Evolutionary conservation across 805 yeast genomes (phyloP).

Genomic region (Ogataea pilisensis): DNA sequence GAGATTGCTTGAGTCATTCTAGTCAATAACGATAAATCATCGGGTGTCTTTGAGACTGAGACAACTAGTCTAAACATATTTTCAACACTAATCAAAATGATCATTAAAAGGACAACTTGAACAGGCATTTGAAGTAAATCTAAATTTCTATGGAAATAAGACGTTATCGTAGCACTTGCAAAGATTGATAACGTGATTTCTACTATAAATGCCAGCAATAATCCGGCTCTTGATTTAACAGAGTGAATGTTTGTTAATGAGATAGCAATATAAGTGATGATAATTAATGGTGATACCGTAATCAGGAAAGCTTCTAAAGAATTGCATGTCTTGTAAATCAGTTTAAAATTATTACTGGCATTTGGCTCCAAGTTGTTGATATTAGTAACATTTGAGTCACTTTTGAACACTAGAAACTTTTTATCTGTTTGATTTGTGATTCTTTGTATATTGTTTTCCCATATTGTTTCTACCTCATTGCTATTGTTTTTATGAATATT

Average conservation of each 20-base stretch:
- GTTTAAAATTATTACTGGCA: slow-evolving; percentile 11
- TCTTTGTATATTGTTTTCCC: slow-evolving; percentile 30
- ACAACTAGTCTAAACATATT: slow-evolving; percentile 44
- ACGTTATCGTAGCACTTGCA: slow-evolving; percentile 41
- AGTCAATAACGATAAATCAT: slow-evolving; percentile 37
- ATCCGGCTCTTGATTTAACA: slow-evolving; percentile 44
- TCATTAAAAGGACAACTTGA: slow-evolving; percentile 38
- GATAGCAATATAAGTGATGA: slow-evolving; percentile 25
- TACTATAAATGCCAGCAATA: slow-evolving; percentile 40
- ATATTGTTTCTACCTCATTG: slow-evolving; percentile 19
- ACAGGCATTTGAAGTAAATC: slow-evolving; percentile 37
- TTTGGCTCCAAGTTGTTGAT: not conserved
- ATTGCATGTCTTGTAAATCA: slow-evolving; percentile 8
- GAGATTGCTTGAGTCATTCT: slow-evolving; percentile 36
- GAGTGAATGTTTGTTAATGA: slow-evolving; percentile 38
- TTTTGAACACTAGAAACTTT: not conserved
- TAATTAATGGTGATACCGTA: slow-evolving; percentile 17
- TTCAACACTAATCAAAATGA: slow-evolving; percentile 41
- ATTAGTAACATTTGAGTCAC: not conserved
- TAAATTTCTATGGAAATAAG: slow-evolving; percentile 31
- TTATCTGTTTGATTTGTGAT: slow-evolving; percentile 10
- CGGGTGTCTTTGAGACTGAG: slow-evolving; percentile 37
- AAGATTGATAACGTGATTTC: slow-evolving; percentile 37
- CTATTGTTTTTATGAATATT: slow-evolving; percentile 2
- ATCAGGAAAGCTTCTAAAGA: slow-evolving; percentile 19